Evolutionary conservation across 208 protist species (phyloP).

Genomic region (Phytomonas sp.): DNA sequence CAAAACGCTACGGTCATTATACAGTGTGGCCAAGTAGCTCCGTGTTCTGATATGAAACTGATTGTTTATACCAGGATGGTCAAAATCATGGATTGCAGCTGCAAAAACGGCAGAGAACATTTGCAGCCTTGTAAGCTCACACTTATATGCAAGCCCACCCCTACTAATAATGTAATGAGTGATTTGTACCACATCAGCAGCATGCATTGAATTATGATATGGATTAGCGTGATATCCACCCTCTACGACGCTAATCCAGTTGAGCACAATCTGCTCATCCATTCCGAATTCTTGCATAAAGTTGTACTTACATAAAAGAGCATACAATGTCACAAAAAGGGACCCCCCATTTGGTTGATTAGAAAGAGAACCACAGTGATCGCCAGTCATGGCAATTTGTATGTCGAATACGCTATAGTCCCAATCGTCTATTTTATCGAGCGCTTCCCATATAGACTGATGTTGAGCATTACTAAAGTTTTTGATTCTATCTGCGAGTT

Average conservation of each 20-base stretch:
- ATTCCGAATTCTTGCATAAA: constrained; percentile 89
- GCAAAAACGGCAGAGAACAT: constrained; percentile 86
- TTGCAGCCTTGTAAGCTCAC: constrained; percentile 71
- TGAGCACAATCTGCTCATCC: constrained; percentile 80
- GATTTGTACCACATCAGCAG: constrained; percentile 86
- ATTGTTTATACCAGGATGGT: constrained; percentile 95
- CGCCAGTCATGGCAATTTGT: constrained; percentile 64
- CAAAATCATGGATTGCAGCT: constrained; percentile 94
- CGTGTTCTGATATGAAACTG: constrained; percentile 87
- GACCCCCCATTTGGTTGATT: constrained; percentile 60
- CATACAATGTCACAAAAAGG: constrained; percentile 84
- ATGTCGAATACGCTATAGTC: constrained; percentile 83
- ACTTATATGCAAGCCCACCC: constrained; percentile 64
- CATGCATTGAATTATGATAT: constrained; percentile 93
- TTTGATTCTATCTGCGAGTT: constrained; percentile 29
- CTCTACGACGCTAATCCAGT: constrained; percentile 86
- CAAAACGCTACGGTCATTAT: constrained; percentile 94
- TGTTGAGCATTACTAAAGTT: constrained; percentile 26
- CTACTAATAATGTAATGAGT: constrained; percentile 78
- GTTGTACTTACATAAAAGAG: constrained; percentile 76
- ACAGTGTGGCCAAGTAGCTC: constrained; percentile 83
- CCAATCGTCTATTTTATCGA: constrained; percentile 80
- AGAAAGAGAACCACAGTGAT: constrained; percentile 54
- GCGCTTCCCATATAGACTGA: constrained; percentile 44
- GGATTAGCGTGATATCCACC: constrained; percentile 88